phyloP scores from a whole-genome alignment of 2,329 filamentous ascomycete genomes.

The Penicillium rolfsii region DNA sequence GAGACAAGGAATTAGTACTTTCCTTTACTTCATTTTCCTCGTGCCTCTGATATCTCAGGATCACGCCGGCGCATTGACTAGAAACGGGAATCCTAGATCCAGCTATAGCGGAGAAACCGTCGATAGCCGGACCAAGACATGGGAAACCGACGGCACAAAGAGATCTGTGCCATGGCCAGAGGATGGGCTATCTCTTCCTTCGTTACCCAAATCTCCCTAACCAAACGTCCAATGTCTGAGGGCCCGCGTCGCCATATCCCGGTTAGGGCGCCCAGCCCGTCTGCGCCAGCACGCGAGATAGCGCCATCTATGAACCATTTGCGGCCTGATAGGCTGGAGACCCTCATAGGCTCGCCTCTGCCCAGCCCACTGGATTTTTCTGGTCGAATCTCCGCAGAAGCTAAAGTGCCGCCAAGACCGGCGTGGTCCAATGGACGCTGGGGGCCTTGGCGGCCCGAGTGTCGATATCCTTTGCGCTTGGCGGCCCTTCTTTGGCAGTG shows the following conservation, averaged over 20 bases:
- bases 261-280: constrained; percentile 4
- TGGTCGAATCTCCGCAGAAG: constrained; percentile 7
- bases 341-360: background rate
- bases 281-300: constrained; percentile 14
- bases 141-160: background rate
- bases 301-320: constrained; percentile 1
- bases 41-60: constrained; percentile 5
- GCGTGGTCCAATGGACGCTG: background rate
- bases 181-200: background rate
- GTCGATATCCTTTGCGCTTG: constrained; percentile 10
- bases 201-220: background rate
- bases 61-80: constrained; percentile 3
- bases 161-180: background rate
- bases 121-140: constrained; percentile 10
- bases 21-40: background rate
- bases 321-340: background rate
- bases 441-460: background rate
- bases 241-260: background rate
- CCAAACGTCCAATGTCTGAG: background rate
- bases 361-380: background rate
- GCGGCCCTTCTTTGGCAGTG: constrained; percentile 9
- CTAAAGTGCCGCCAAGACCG: constrained; percentile 4
- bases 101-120: constrained; percentile 9
- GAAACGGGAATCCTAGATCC: constrained; percentile 5
- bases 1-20: background rate